A percentile compares a stretch with the other conserved stretches of the same genome.
These are phyloP conservation scores for Dactylella cylindrospora DNA, from an alignment of 2,329 filamentous ascomycete genomes.

Conservation along the genomic window DNA sequence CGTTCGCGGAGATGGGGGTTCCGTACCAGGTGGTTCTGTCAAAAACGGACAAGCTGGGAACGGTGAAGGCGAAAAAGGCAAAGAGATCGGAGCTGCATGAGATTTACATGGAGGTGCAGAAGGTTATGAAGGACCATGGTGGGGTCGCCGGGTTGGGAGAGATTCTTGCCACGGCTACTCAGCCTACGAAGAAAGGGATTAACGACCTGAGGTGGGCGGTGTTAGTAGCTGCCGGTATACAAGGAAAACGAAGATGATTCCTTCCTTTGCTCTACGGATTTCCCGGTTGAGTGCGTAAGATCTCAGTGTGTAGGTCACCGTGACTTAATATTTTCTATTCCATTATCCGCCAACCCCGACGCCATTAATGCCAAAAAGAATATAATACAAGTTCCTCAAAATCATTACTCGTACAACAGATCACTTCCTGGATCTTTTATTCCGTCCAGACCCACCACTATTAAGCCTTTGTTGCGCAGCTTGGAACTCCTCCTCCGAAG, in stretches of 20 bases:
- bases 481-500: conserved; percentile 47
- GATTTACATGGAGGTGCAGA: conserved; percentile 52
- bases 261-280: conserved; percentile 10
- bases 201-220: conserved; percentile 66
- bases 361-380: conserved; percentile 30
- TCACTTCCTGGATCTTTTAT: conserved; percentile 30
- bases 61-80: conserved; percentile 48
- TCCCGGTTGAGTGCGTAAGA: conserved; percentile 1
- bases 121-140: conserved; percentile 52
- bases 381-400: conserved; percentile 18
- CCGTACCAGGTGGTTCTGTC: conserved; percentile 67
- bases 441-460: conserved; percentile 18
- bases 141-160: conserved; percentile 59
- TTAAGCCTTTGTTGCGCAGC: conserved; percentile 23
- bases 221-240: conserved; percentile 63
- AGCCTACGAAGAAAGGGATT: conserved; percentile 61
- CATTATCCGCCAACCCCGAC: conserved; percentile 13
- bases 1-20: conserved; percentile 61
- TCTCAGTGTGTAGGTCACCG: no score
- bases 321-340: neutral
- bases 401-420: neutral
- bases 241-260: conserved; percentile 51
- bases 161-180: conserved; percentile 60
- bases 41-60: conserved; percentile 63
- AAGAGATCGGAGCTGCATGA: conserved; percentile 50